phyloP scores from a whole-genome alignment of 2,329 filamentous ascomycete species.

The Trichophyton schoenleinii region DNA sequence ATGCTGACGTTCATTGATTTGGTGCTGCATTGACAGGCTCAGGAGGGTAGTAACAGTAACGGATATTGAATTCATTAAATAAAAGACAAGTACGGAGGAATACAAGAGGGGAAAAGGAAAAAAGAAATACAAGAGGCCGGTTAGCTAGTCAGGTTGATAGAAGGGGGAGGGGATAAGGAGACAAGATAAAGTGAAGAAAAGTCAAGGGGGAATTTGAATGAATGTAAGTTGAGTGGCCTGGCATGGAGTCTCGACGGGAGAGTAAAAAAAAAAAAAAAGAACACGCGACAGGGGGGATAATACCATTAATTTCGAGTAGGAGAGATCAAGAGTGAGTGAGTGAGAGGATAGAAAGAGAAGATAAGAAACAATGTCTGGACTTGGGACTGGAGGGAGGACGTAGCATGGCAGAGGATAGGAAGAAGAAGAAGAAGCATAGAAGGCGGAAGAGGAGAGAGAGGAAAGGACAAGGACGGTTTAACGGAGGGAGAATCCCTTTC shows the following conservation, averaged over 20 bases:
- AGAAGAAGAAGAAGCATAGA: neutral
- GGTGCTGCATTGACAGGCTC: neutral
- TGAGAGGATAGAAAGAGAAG: constrained; percentile 11
- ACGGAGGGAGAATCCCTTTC: constrained; percentile 98
- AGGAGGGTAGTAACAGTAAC: neutral
- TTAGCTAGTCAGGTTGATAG: no score
- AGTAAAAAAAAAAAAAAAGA: constrained; percentile 16
- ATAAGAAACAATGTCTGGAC: constrained; percentile 9
- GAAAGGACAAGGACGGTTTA: constrained; percentile 38
- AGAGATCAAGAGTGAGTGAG: constrained; percentile 2
- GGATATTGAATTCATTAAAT: constrained; percentile 13
- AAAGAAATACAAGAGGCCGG: constrained; percentile 14
- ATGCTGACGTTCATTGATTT: neutral
- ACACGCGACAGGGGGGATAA: constrained; percentile 11
- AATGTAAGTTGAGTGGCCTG: neutral
- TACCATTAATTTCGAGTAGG: constrained; percentile 8
- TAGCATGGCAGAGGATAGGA: constrained; percentile 18
- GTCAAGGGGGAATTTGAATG: constrained; percentile 10
- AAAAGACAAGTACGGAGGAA: constrained; percentile 26
- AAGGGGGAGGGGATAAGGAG: no score
- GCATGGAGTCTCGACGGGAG: constrained; percentile 9
- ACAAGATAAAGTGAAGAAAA: no score
- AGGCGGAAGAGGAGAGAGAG: neutral
- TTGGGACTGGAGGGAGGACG: neutral
- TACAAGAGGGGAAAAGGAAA: constrained; percentile 29